A percentile compares a stretch with the other conserved stretches of the same genome.
Evolutionary conservation across 179 eudicot genomes (phyloP).

Genomic region (Corrigiola litoralis): DNA sequence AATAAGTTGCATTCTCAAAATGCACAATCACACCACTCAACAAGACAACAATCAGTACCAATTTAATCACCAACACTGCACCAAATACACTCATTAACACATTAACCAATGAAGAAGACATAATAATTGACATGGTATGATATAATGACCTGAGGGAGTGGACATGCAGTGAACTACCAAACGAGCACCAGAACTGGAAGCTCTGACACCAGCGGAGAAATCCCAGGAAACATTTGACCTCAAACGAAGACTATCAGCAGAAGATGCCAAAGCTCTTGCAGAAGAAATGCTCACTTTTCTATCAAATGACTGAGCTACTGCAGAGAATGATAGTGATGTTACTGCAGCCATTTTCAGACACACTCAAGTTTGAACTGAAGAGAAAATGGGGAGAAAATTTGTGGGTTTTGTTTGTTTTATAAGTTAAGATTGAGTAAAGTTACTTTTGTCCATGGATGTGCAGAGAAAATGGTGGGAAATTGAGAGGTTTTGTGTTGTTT

Average conservation of each 20-base stretch:
- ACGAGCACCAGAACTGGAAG: constrained; percentile 34
- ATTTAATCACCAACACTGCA: no score
- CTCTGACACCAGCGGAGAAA: constrained; percentile 23
- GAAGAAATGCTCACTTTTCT: constrained; percentile 36
- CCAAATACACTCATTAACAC: not conserved
- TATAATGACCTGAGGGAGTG: constrained; percentile 34
- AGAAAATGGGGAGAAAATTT: not conserved
- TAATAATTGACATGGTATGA: not conserved
- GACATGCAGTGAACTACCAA: constrained; percentile 59
- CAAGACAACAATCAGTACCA: no score
- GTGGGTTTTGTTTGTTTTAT: not conserved
- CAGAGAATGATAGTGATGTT: constrained; percentile 55
- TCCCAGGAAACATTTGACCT: constrained; percentile 31
- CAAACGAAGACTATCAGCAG: constrained; percentile 37
- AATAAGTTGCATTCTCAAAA: no score
- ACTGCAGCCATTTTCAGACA: constrained; percentile 60
- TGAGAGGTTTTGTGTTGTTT: not conserved
- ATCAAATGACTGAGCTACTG: constrained; percentile 47
- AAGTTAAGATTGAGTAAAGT: not conserved
- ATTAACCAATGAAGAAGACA: not conserved
- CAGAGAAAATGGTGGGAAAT: not conserved
- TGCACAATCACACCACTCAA: no score
- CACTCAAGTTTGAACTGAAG: not conserved
- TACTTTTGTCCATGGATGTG: not conserved
- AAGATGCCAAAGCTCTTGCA: constrained; percentile 24